Evolutionary conservation across 75 land plant genomes (phyloP).

Genomic region (Selaginella moellendorffii): DNA sequence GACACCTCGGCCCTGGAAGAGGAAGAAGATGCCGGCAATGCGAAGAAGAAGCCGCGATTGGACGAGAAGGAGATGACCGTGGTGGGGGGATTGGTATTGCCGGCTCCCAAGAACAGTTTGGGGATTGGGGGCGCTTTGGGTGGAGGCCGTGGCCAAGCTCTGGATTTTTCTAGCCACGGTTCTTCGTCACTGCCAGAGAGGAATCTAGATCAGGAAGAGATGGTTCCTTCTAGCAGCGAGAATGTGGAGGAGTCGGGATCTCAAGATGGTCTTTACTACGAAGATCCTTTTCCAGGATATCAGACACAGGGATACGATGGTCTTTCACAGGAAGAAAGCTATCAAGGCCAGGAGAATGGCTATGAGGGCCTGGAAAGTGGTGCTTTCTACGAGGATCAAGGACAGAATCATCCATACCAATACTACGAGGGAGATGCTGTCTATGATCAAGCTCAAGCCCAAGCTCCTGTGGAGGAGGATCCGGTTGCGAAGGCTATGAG

Average conservation of each 20-base stretch:
- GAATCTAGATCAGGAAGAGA: neutral
- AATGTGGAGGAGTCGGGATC: no score
- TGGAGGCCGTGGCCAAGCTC: constrained; percentile 4
- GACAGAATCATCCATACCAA: neutral
- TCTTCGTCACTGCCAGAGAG: neutral
- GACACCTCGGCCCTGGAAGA: constrained; percentile 12
- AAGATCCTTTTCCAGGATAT: constrained; percentile 4
- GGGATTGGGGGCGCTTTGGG: constrained; percentile 14
- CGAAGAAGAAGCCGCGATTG: constrained; percentile 32
- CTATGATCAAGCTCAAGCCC: neutral
- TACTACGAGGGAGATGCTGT: neutral
- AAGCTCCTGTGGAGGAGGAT: constrained; percentile 1
- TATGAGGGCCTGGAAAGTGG: neutral
- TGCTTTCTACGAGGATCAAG: neutral
- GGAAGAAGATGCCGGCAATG: constrained; percentile 19
- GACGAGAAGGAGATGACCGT: constrained; percentile 3
- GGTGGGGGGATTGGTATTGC: constrained; percentile 16
- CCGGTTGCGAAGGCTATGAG: constrained; percentile 17
- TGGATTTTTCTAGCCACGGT: constrained; percentile 5
- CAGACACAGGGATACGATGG: constrained; percentile 6
- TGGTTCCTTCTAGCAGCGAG: neutral
- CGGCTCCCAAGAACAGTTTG: constrained; percentile 35
- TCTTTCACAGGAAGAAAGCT: neutral
- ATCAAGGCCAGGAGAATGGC: neutral
- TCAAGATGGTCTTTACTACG: neutral